Evolutionary conservation across 352 stramenopile genomes (phyloP).

Genomic region (Paralagenidium karlingii): DNA sequence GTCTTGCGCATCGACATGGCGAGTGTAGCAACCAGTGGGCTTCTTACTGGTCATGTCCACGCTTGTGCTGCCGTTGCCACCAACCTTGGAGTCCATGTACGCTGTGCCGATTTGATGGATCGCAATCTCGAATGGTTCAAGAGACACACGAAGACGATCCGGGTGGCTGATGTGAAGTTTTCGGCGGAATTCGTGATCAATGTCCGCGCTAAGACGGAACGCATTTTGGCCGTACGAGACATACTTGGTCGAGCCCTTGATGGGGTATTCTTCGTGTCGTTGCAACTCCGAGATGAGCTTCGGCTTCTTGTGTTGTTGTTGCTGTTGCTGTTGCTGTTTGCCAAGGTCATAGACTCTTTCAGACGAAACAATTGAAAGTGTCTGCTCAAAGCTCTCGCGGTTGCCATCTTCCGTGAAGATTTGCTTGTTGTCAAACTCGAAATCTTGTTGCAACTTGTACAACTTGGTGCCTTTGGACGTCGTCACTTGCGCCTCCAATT

Average conservation of each 20-base stretch:
- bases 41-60: slow-evolving; percentile 10
- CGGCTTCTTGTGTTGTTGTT: slow-evolving; percentile 6
- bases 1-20: slow-evolving; percentile 5
- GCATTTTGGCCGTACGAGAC: slow-evolving; percentile 13
- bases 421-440: slow-evolving; percentile 35
- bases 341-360: slow-evolving; percentile 7
- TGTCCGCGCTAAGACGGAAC: slow-evolving; percentile 26
- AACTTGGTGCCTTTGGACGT: slow-evolving; percentile 39
- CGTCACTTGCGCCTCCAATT: slow-evolving; percentile 31
- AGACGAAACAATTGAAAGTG: slow-evolving; percentile 17
- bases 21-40: slow-evolving; percentile 18
- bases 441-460: slow-evolving; percentile 33
- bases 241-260: slow-evolving; percentile 33
- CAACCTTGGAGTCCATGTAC: slow-evolving; percentile 17
- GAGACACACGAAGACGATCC: slow-evolving; percentile 10
- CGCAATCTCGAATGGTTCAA: slow-evolving; percentile 11
- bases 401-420: slow-evolving; percentile 31
- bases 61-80: slow-evolving; percentile 18
- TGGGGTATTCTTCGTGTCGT: slow-evolving; percentile 21
- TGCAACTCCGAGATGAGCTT: slow-evolving; percentile 7
- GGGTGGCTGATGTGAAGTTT: slow-evolving; percentile 5
- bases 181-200: slow-evolving; percentile 28
- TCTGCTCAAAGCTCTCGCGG: slow-evolving; percentile 28
- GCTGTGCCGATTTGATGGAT: slow-evolving; percentile 16
- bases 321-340: not conserved